A percentile compares a stretch with the other conserved stretches of the same genome.
Evolutionary conservation across 177 flowering plant genomes (phyloP).

Genomic region (Vitis hybrid): DNA sequence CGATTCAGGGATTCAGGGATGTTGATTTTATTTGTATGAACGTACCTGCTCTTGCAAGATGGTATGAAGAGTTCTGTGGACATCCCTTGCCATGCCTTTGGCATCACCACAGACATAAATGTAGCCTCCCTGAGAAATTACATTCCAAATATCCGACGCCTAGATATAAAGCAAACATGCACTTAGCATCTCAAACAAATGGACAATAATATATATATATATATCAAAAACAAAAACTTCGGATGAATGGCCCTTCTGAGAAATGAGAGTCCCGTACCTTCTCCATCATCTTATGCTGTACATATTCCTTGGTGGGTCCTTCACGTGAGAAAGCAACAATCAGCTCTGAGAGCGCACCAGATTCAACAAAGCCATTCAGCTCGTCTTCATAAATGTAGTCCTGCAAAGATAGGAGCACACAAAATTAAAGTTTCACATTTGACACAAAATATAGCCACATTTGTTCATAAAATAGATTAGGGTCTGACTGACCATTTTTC

Average conservation of each 20-base stretch:
- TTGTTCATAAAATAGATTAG: neutral
- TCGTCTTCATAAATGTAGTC: slow-evolving; percentile 95
- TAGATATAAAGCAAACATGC: slow-evolving; percentile 23
- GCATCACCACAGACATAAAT: slow-evolving; percentile 99
- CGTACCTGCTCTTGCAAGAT: slow-evolving; percentile 94
- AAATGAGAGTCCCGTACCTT: slow-evolving; percentile 46
- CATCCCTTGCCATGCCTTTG: slow-evolving; percentile 98
- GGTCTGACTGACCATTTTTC: slow-evolving; percentile 53
- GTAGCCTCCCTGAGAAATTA: slow-evolving; percentile 81
- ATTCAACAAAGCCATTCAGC: slow-evolving; percentile 60
- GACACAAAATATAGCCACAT: neutral
- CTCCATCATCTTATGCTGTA: slow-evolving; percentile 92
- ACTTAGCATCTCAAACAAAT: neutral
- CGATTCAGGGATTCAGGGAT: no score
- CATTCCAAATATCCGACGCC: slow-evolving; percentile 84
- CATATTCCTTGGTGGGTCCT: slow-evolving; percentile 88
- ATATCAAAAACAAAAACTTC: neutral
- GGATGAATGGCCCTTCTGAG: neutral
- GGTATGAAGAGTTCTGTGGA: slow-evolving; percentile 87
- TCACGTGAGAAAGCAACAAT: slow-evolving; percentile 92
- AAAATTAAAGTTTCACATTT: neutral
- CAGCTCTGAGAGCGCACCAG: slow-evolving; percentile 77
- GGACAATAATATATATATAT: neutral
- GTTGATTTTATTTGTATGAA: neutral
- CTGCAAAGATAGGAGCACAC: slow-evolving; percentile 34